Evolutionary conservation across 2,329 filamentous ascomycete species (phyloP), one percentile per base, ranked within the genome.

Genomic region (Calonectria pseudoreteaudii): DNA sequence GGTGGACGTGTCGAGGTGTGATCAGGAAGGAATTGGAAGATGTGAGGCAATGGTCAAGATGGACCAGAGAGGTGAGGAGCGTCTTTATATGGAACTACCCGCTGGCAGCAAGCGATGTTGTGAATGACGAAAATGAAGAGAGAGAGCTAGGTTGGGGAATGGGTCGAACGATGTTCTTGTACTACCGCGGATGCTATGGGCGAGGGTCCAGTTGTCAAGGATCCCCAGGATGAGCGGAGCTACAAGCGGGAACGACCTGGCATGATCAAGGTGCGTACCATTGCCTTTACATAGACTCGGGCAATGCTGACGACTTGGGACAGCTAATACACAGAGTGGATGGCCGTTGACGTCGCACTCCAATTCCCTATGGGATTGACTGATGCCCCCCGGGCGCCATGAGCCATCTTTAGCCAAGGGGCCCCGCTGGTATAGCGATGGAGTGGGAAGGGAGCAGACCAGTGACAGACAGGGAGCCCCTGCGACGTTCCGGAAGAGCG

Each of bases 101-200:
- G 76, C 71, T 71, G 72, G 72, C 53, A 81, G 73, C 65, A 79
- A 79, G 78, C 78, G 78, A 79, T 75, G 70, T 76, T 73, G 31
- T 68, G 72, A 73, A 80, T 73, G 65, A 68, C 75, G 77, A 75
- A 77, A 60, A 78, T 62, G 71, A 74, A 77, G 77, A 77, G 72
- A 77, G 72, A 71, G 73, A 73, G 60, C 71, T 76, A 72, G 72
- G 65, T 68, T 74, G 78, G 73, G 74, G 76, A 78, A 78, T 74
- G 78, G 74, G 78, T 80, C 79, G 79, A 80, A 80, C 78, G 79
- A 80, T 79, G 72, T 79, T 77, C 74, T 75, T 79, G 79, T 79
- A 77, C 77, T 80, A 78, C 77, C 70, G 67, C 73, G 77, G 69
- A 73, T 69, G 73, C 49, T 66, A 79, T 74, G 73, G 64, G 66